Evolutionary conservation across 2,329 filamentous ascomycete genomes (phyloP), one percentile per base, ranked within the genome.

Genomic region (Dactylellina sp.): DNA sequence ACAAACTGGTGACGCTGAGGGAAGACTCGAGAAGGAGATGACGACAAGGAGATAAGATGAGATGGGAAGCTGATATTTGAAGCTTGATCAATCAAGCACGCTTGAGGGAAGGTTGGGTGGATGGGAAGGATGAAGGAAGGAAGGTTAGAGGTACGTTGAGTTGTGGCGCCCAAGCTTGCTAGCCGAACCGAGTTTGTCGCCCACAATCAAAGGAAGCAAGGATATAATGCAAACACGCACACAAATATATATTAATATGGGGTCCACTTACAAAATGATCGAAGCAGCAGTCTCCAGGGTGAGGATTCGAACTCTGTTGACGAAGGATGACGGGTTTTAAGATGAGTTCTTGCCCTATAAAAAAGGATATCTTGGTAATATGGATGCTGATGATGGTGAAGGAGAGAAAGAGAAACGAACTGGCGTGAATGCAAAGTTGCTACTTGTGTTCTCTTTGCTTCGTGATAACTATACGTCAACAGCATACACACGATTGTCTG

Each of bases 101-200:
- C 63, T 37, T 44, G 55, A 24, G 42, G 56, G 59, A 52, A 65
- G 53, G 44, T 50, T 61, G 46, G 18, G 52, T 59, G 52, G 52
- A 32, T 52, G 42, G 61, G 22, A 32, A 56, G 25, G 52, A 25
- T 4, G 20, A 35, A 20, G 32, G 12, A 25, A 53, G 28, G 18
- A 39, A 56, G 37, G 53, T 52, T 52, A 46, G 46, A 59, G 57
- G 56, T 63, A 53, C 24, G 64, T 70, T 70, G 64, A 49, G 56
- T 60, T 60, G 56, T 35, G 32, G 64, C n/a, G 40, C 28, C 28
- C 28, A 32, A 49, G 18, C 47, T 63, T 35, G 59, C 39, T 64
- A 49, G 39, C 46, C 40, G n/a, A 28, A 40, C 47, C 44, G 46
- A 62, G 59, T 62, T 62, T 62, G 59, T 62, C 35, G 59, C 44